A percentile compares a stretch with the other conserved stretches of the same genome.
These are phyloP conservation scores for Vaccinium myrtillus DNA, from an alignment of 148 eudicot species.

Conservation along the genomic window DNA sequence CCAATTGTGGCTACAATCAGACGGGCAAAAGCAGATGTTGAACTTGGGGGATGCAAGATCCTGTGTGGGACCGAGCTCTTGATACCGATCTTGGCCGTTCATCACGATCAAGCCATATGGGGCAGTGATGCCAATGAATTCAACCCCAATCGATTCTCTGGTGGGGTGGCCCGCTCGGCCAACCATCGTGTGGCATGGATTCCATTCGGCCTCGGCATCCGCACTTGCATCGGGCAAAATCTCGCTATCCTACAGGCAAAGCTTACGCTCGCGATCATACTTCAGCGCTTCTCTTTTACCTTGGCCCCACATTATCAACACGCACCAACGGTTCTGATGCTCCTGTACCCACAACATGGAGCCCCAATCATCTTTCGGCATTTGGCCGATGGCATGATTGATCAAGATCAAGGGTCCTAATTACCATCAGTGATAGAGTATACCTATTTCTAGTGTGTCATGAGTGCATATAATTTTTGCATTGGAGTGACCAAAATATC, in stretches of 20 bases:
- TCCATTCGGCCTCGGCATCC: slow-evolving; percentile 81
- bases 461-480: slow-evolving; percentile 21
- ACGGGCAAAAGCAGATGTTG: slow-evolving; percentile 71
- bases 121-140: slow-evolving; percentile 72
- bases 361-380: slow-evolving; percentile 70
- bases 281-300: slow-evolving; percentile 66
- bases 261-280: slow-evolving; percentile 56
- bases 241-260: slow-evolving; percentile 79
- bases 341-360: slow-evolving; percentile 82
- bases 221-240: slow-evolving; percentile 84
- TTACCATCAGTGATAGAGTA: neutral
- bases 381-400: slow-evolving; percentile 19
- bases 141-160: slow-evolving; percentile 65
- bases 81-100: slow-evolving; percentile 85
- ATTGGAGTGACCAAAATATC: slow-evolving; percentile 23
- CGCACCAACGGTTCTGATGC: slow-evolving; percentile 82
- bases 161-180: slow-evolving; percentile 81
- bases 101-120: slow-evolving; percentile 78
- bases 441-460: slow-evolving; percentile 11
- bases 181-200: slow-evolving; percentile 81
- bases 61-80: slow-evolving; percentile 78
- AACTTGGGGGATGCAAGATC: slow-evolving; percentile 61
- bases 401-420: slow-evolving; percentile 25
- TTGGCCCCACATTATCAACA: slow-evolving; percentile 76
- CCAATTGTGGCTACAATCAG: slow-evolving; percentile 85